phyloP scores from a whole-genome alignment of 257 asterid genomes.

The Schizonepeta tenuifolia region DNA sequence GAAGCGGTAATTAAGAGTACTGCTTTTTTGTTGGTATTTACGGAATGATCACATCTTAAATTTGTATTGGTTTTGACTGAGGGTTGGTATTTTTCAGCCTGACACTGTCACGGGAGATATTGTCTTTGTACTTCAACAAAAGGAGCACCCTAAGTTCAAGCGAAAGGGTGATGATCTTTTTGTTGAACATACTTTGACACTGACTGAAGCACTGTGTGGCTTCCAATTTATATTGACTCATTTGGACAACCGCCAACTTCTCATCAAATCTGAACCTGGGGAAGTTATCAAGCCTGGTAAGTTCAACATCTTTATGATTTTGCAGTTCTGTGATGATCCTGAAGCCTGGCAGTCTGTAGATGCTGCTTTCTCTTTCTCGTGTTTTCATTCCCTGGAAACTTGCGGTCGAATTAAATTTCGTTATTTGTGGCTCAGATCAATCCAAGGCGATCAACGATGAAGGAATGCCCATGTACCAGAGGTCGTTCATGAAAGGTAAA shows the following conservation, averaged over 20 bases:
- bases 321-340: not conserved
- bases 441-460: conserved; percentile 88
- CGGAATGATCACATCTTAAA: not conserved
- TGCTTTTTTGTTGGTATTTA: not conserved
- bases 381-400: not conserved
- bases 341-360: not conserved
- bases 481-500: conserved; percentile 83
- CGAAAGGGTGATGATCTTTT: conserved; percentile 92
- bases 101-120: conserved; percentile 91
- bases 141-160: conserved; percentile 90
- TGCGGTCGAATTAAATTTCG: not conserved
- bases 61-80: not conserved
- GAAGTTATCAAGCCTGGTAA: conserved; percentile 90
- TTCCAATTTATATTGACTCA: conserved; percentile 87
- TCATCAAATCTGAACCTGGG: conserved; percentile 84
- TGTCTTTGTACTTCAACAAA: conserved; percentile 83
- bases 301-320: not conserved
- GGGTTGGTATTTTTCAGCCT: conserved; percentile 59
- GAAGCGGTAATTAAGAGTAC: conserved; percentile 63
- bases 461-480: conserved; percentile 90
- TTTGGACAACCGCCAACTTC: conserved; percentile 84
- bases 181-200: conserved; percentile 70
- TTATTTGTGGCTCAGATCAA: conserved; percentile 53
- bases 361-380: not conserved
- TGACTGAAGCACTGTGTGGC: conserved; percentile 95